Base-by-base conservation (phyloP, 345 rosid genomes). In the Luvunga scandens region DNA sequence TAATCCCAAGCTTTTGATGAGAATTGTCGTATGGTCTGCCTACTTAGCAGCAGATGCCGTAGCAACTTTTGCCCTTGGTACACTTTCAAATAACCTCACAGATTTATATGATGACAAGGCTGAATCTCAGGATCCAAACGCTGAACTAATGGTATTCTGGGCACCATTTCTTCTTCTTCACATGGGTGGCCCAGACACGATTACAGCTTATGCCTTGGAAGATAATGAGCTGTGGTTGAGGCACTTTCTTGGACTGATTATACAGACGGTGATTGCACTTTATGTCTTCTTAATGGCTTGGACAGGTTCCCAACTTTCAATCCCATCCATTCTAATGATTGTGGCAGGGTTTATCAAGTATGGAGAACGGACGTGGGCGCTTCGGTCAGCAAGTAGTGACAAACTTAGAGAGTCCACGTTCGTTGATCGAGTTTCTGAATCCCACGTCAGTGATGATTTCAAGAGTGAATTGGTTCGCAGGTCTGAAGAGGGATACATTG, bases 101-200 rank as follows among this genome's bases (percentile, higher is more conserved):
- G 21, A 68, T 9, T 9, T 38, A 14, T 6, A n/a, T 0, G 4
- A n/a, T 5, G 10, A 6, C 0, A 0, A 25, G 5, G 38, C 4
- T 10, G 31, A 42, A 24, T 9, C 9, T n/a, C 4, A 21, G 27
- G 53, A n/a, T 68, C 6, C 59, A 45, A 69, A 27, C 73, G 27
- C 22, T 69, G 59, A 42, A 69, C 25, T 38, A 10, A 38, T 28
- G 12, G 71, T 25, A 31, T 21, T 33, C n/a, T 66, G 45, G 69
- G 69, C 45, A 2, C 69, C 69, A 19, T 66, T 66, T 34, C 69
- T 66, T 66, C 69, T 66, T 33, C n/a, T 66, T 9, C 45, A 66
- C 45, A 19, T 66, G 39, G 69, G 45, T 9, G 69, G 69, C 45
- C 69, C 69, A 0, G 69, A 66, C 69, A 66, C 69, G 25, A 66